Conservation (phyloP, 495 filamentous ascomycete species). For the Bathelium albidoporum region DNA sequence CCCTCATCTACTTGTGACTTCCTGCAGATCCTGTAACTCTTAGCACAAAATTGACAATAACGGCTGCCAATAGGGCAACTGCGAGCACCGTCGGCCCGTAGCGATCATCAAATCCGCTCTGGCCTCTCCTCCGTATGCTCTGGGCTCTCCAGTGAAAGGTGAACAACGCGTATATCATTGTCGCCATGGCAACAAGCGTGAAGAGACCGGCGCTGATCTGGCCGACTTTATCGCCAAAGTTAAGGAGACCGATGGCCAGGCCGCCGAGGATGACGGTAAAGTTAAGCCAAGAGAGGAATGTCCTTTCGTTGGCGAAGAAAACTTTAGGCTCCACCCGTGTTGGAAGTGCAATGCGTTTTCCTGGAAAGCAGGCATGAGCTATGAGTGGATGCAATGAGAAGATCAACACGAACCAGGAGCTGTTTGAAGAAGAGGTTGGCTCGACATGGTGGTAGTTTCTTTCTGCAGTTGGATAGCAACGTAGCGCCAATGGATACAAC, state of each 20-base stretch:
- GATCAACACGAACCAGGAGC: conserved; percentile 55
- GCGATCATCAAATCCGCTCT: conserved; percentile 92
- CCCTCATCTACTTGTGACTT: neutral
- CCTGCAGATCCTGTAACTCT: conserved; percentile 50
- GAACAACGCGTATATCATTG: conserved; percentile 88
- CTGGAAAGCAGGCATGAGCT: conserved; percentile 39
- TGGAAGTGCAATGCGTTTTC: conserved; percentile 96
- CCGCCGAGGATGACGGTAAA: conserved; percentile 97
- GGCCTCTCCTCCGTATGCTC: conserved; percentile 80
- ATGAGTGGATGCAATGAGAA: too few species aligned
- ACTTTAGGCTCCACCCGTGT: conserved; percentile 98
- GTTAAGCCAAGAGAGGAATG: conserved; percentile 98
- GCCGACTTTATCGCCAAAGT: conserved; percentile 90
- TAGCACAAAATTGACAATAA: conserved; percentile 89
- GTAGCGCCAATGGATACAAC: too few species aligned
- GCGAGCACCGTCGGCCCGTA: conserved; percentile 86
- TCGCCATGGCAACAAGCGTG: conserved; percentile 86
- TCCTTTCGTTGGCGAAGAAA: conserved; percentile 99
- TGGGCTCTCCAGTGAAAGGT: conserved; percentile 97
- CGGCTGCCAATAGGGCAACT: conserved; percentile 69
- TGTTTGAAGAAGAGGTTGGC: conserved; percentile 85
- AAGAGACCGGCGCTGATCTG: conserved; percentile 88
- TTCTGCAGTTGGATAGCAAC: neutral
- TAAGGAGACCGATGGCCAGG: conserved; percentile 88
- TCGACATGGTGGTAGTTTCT: conserved; percentile 56